Conservation (phyloP, 2,329 filamentous ascomycete genomes). For the Metarhizium guizhouense region DNA sequence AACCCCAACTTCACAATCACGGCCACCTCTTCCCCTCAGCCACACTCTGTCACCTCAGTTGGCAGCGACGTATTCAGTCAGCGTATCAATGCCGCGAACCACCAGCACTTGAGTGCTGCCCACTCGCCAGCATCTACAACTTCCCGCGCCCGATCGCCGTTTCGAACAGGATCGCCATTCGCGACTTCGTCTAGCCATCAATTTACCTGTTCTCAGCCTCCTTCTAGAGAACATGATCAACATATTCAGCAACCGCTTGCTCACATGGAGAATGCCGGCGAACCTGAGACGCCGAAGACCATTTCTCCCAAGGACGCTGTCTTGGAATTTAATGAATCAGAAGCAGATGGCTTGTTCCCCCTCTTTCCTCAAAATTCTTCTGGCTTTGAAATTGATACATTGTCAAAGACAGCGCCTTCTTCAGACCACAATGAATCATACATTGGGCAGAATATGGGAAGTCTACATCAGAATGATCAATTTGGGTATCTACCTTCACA, state of each 20-base stretch:
- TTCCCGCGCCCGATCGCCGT: constrained; percentile 68
- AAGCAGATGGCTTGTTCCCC: constrained; percentile 60
- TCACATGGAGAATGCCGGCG: constrained; percentile 28
- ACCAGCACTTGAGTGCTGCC: constrained; percentile 55
- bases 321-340: constrained; percentile 71
- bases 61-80: constrained; percentile 59
- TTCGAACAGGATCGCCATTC: constrained; percentile 61
- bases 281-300: constrained; percentile 58
- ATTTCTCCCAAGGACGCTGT: constrained; percentile 93
- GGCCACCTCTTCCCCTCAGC: constrained; percentile 41
- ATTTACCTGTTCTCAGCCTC: constrained; percentile 47
- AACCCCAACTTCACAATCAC: constrained; percentile 58
- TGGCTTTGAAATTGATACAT: constrained; percentile 31
- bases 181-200: constrained; percentile 30
- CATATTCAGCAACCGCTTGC: constrained; percentile 24
- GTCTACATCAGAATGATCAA: background rate
- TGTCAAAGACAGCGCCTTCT: constrained; percentile 24
- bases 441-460: constrained; percentile 8
- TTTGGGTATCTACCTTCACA: constrained; percentile 20
- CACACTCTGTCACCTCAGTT: constrained; percentile 37
- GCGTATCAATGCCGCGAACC: constrained; percentile 70
- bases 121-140: constrained; percentile 39
- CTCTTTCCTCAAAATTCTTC: constrained; percentile 59
- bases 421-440: constrained; percentile 10
- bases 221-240: constrained; percentile 53